Evolutionary conservation across 257 asterid species (phyloP).

Genomic region (Craterostigma plantagineum): DNA sequence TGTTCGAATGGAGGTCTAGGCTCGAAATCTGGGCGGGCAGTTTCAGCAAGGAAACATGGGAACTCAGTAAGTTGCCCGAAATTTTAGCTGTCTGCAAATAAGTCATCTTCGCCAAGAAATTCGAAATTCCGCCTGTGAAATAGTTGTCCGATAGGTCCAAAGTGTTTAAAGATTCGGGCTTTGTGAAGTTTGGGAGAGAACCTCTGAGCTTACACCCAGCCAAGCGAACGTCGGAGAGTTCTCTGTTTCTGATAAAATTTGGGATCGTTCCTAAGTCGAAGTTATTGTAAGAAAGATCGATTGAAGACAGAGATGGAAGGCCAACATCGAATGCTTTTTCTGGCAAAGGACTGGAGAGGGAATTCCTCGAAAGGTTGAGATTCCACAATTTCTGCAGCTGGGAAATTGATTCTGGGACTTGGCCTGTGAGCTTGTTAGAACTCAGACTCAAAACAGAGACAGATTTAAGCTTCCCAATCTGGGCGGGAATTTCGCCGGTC

Average conservation of each 20-base stretch:
- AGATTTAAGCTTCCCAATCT: constrained; percentile 43
- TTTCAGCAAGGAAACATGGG: constrained; percentile 42
- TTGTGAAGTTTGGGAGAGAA: constrained; percentile 52
- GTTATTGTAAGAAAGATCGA: constrained; percentile 67
- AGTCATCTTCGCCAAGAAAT: constrained; percentile 33
- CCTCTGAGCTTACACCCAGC: constrained; percentile 74
- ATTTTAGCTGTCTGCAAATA: constrained; percentile 40
- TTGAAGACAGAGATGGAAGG: constrained; percentile 39
- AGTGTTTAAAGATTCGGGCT: constrained; percentile 41
- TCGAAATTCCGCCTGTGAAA: constrained; percentile 42
- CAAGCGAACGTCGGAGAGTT: constrained; percentile 46
- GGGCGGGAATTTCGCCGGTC: constrained; percentile 41
- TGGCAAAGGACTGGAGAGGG: constrained; percentile 48
- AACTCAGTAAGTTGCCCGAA: constrained; percentile 38
- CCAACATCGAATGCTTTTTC: constrained; percentile 27
- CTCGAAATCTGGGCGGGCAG: constrained; percentile 41
- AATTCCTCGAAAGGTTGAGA: constrained; percentile 61
- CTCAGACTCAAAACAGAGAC: constrained; percentile 41
- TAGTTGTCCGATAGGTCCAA: constrained; percentile 67
- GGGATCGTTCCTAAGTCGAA: constrained; percentile 51
- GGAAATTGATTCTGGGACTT: constrained; percentile 54
- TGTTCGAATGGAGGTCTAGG: constrained; percentile 61
- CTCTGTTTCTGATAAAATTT: constrained; percentile 48
- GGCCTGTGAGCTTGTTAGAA: constrained; percentile 49
- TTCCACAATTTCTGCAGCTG: constrained; percentile 48